Evolutionary conservation across 2,329 filamentous ascomycete species (phyloP), one percentile per base, ranked within the genome.

Genomic region (Plectosphaerella cucumerina): DNA sequence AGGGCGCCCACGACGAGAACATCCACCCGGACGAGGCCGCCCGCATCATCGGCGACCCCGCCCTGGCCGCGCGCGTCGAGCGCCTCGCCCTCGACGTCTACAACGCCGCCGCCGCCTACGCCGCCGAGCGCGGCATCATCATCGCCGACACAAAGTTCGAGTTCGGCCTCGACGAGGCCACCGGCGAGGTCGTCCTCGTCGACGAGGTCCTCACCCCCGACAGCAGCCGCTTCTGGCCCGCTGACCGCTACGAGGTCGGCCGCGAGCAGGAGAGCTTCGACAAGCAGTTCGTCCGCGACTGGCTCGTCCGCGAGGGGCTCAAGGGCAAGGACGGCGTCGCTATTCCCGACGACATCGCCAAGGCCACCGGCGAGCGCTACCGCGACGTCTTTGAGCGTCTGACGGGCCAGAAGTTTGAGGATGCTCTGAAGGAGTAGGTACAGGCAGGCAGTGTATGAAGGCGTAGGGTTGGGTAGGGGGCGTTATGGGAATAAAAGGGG

Each of bases 191-290:
- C 8, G 81, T 91, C 34, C 75, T 93, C 48, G 83, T 91, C 5
- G 90, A 96, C 63, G 90, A 96, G 72, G 89, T 95, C 20, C 73
- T 96, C 53, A 90, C 86, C 8, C 90, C 91, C 3, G 87, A 90
- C 66, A 87, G 82, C 50, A 93, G 87, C 47, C 82, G 92, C 15
- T 96, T 96, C 77, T 97, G 93, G 92, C 85, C 85, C 1, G 82
- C 79, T 56, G 84, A 84, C 42, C 77, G 77, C 44, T 95, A 93
- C 65, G 78, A 84, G 64, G 70, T 88, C 17, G 91, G 92, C 2
- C 77, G 77, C 55, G 79, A 87, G 51, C 90, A 95, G 73, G 80
- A 86, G 50, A 94, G 89, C 70, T 94, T 93, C 59, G 92, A 97
- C 66, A 97, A 97, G 77, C 87, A 92, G 72, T 86, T 80, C 62